Evolutionary conservation across 2,329 filamentous ascomycete species (phyloP).

Genomic region (Alternaria solani): DNA sequence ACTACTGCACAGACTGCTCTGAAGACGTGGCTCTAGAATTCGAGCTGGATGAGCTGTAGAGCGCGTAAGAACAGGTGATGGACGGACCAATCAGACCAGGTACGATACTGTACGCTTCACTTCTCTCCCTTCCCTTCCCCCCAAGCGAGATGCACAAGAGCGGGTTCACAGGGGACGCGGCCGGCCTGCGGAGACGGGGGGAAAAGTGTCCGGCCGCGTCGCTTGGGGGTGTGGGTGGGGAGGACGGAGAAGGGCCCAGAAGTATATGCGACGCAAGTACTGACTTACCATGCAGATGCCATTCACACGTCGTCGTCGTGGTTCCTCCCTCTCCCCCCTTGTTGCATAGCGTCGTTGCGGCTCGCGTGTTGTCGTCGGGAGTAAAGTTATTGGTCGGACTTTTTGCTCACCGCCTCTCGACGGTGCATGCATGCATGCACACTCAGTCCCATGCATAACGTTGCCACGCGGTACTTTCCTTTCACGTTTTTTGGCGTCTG

Average conservation of each 20-base stretch:
- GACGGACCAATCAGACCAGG: background rate
- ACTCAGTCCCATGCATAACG: background rate
- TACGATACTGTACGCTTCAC: conserved; percentile 15
- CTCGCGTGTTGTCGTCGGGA: conserved; percentile 2
- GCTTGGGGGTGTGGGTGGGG: background rate
- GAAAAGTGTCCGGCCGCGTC: background rate
- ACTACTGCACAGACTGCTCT: conserved; percentile 56
- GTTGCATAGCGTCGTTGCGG: background rate
- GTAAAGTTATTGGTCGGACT: conserved; percentile 6
- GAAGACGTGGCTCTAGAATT: conserved; percentile 55
- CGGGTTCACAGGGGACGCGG: background rate
- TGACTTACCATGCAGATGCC: conserved; percentile 23
- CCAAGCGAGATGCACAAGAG: background rate
- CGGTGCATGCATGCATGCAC: background rate
- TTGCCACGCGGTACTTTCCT: background rate
- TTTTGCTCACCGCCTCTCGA: conserved; percentile 11
- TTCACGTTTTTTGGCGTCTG: background rate
- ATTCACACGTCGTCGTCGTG: conserved; percentile 4
- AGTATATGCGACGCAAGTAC: background rate
- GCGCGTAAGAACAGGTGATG: background rate
- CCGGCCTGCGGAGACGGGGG: conserved; percentile 1
- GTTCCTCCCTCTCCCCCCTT: background rate
- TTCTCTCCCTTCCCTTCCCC: background rate
- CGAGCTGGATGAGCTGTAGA: conserved; percentile 52
- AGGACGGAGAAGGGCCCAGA: background rate